These are phyloP conservation scores for Lathyrus aphaca DNA, from an alignment of 306 rosid species.

Conservation along the genomic window DNA sequence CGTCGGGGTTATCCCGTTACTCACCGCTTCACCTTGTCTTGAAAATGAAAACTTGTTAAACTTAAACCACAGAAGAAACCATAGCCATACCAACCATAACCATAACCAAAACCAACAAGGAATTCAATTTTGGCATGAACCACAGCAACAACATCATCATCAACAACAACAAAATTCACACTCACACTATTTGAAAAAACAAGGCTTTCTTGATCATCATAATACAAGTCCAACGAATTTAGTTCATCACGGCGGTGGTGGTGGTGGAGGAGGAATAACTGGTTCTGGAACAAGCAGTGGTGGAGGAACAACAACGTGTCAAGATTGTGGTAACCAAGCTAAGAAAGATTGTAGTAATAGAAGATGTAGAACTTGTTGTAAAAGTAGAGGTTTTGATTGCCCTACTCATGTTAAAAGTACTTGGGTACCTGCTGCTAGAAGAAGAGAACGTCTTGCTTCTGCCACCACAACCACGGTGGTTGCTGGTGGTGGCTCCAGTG, in stretches of 20 bases:
- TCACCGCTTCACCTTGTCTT: slow-evolving; percentile 58
- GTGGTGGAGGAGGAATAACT: slow-evolving; percentile 40
- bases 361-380: slow-evolving; percentile 91
- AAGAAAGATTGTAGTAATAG: slow-evolving; percentile 86
- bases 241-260: slow-evolving; percentile 16
- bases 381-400: slow-evolving; percentile 89
- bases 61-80: not conserved
- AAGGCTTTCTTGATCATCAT: slow-evolving; percentile 42
- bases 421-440: slow-evolving; percentile 91
- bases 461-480: slow-evolving; percentile 26
- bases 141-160: slow-evolving; percentile 37
- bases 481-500: slow-evolving; percentile 63
- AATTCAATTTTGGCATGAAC: slow-evolving; percentile 89
- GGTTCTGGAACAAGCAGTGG: slow-evolving; percentile 43
- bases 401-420: slow-evolving; percentile 93
- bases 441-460: slow-evolving; percentile 71
- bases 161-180: not conserved
- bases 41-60: slow-evolving; percentile 35
- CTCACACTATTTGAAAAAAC: slow-evolving; percentile 59
- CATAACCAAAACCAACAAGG: slow-evolving; percentile 37
- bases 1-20: slow-evolving; percentile 81
- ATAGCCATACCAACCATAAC: slow-evolving; percentile 56
- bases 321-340: slow-evolving; percentile 95
- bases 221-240: slow-evolving; percentile 39
- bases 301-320: slow-evolving; percentile 64